Percentiles rank a stretch among this genome's conserved stretches.
phyloP scores from a whole-genome alignment of 352 stramenopile species.

The Thraustotheca clavata region DNA sequence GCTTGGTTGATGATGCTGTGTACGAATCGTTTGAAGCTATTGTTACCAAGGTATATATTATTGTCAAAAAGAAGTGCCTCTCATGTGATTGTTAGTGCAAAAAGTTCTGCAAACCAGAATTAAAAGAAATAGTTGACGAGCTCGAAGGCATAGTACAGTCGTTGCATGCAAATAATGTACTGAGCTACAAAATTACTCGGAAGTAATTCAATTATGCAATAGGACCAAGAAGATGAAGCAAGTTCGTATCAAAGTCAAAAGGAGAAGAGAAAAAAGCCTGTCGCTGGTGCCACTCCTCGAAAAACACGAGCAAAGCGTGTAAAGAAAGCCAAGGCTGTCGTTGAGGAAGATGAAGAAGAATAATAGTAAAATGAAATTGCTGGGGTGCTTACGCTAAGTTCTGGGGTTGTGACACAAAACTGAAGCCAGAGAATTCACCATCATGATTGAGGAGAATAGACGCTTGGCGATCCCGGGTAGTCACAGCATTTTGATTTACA shows the following conservation, averaged over 20 bases:
- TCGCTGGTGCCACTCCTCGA: slow-evolving; percentile 23
- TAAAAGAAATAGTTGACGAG: slow-evolving; percentile 68
- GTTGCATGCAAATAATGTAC: slow-evolving; percentile 12
- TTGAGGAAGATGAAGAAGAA: slow-evolving; percentile 27
- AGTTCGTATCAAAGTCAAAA: slow-evolving; percentile 20
- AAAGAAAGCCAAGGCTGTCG: slow-evolving; percentile 2
- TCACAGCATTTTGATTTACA: slow-evolving; percentile 87
- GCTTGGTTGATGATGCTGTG: slow-evolving; percentile 88
- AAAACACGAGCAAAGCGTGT: slow-evolving; percentile 4
- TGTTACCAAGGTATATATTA: slow-evolving; percentile 62
- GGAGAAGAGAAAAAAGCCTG: slow-evolving; percentile 30
- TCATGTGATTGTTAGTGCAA: slow-evolving; percentile 19
- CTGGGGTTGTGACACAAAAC: slow-evolving; percentile 78
- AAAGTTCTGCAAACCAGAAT: slow-evolving; percentile 35
- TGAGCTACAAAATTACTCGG: no score
- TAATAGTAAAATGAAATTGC: no score
- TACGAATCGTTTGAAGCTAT: slow-evolving; percentile 86
- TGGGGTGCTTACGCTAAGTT: no score
- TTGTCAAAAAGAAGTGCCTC: slow-evolving; percentile 5
- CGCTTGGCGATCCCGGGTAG: slow-evolving; percentile 64
- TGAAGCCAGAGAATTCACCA: slow-evolving; percentile 87
- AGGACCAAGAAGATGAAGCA: neutral
- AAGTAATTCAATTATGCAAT: neutral
- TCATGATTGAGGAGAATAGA: slow-evolving; percentile 46
- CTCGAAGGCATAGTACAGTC: slow-evolving; percentile 43